Evolutionary conservation across 1,139 yeast species (phyloP).

Genomic region (Kodamaea derodonti): DNA sequence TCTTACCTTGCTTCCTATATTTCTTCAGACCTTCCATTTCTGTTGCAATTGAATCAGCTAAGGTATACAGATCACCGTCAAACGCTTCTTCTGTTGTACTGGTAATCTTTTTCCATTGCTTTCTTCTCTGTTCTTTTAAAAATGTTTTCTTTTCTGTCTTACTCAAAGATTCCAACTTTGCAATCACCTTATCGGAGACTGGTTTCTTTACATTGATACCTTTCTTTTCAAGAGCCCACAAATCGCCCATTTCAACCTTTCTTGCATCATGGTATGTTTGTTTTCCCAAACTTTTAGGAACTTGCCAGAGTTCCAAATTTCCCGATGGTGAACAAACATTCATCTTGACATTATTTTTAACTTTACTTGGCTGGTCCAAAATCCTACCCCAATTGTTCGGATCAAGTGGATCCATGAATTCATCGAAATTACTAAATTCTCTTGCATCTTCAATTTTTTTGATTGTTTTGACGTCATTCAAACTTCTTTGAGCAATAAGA

Average conservation of each 20-base stretch:
- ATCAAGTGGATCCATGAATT: constrained; percentile 10
- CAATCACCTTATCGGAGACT: constrained; percentile 28
- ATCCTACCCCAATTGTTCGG: constrained; percentile 70
- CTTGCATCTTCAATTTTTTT: constrained; percentile 33
- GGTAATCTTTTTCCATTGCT: constrained; percentile 37
- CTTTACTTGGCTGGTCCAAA: constrained; percentile 65
- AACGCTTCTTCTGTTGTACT: constrained; percentile 31
- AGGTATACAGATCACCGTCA: constrained; percentile 28
- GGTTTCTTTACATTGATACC: constrained; percentile 41
- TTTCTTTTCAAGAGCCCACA: constrained; percentile 83
- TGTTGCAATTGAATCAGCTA: constrained; percentile 36
- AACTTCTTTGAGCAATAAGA: constrained; percentile 63
- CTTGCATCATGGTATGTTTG: constrained; percentile 87
- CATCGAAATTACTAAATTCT: constrained; percentile 21
- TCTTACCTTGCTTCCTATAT: constrained; percentile 32
- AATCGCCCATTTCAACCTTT: constrained; percentile 78
- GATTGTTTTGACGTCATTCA: constrained; percentile 30
- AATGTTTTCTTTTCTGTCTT: constrained; percentile 41
- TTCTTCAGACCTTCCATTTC: constrained; percentile 31
- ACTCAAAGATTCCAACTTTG: constrained; percentile 34
- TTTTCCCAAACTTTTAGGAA: constrained; percentile 75
- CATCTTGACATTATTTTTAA: constrained; percentile 78
- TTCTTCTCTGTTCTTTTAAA: constrained; percentile 40
- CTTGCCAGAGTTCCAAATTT: constrained; percentile 77
- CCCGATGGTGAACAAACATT: constrained; percentile 82